Evolutionary conservation across 345 rosid species (phyloP).

Genomic region (Dimocarpus longan): DNA sequence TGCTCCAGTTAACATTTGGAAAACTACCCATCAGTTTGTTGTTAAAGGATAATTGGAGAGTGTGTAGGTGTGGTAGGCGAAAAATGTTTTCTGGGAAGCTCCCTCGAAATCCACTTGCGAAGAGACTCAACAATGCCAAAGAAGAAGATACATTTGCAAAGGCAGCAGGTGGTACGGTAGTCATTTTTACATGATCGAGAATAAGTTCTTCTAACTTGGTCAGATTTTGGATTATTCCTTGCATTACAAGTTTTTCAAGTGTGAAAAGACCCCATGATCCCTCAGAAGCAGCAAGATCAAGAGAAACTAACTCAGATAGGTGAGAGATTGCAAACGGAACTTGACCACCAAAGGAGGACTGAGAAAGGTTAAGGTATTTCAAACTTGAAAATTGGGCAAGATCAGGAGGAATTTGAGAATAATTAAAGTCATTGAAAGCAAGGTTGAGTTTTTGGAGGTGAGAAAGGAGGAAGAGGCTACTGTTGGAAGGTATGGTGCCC

Average conservation of each 20-base stretch:
- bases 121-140: background rate
- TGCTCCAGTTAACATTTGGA: constrained; percentile 8
- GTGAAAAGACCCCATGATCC: background rate
- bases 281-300: background rate
- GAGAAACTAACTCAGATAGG: constrained; percentile 13
- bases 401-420: constrained; percentile 8
- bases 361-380: constrained; percentile 15
- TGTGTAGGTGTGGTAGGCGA: background rate
- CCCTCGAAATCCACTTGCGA: background rate
- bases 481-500: background rate
- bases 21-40: background rate
- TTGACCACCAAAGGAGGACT: background rate
- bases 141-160: background rate
- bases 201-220: background rate
- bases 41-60: background rate
- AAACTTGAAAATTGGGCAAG: constrained; percentile 6
- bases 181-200: background rate
- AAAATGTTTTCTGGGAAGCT: background rate
- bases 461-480: too few relatives aligned
- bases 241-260: background rate
- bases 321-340: constrained; percentile 22
- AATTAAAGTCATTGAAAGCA: constrained; percentile 26
- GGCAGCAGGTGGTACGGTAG: background rate
- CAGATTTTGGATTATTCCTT: background rate
- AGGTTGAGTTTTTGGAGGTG: constrained; percentile 25